Percentiles rank a stretch among this genome's conserved stretches.
Conservation (phyloP, 345 rosid genomes). For the Physaria fendleri region DNA sequence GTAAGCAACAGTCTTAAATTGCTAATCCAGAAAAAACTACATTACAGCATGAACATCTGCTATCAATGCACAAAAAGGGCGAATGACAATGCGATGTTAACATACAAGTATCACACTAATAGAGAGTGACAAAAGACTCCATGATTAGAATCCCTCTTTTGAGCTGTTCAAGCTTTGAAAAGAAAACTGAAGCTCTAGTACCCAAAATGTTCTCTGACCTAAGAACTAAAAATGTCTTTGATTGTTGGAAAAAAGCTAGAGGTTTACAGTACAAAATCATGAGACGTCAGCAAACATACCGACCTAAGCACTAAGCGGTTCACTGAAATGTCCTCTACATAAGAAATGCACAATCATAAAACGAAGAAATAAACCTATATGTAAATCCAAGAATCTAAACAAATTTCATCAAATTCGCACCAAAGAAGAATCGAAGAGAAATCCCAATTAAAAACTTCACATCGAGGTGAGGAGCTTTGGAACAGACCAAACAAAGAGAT, state of each 20-base stretch:
- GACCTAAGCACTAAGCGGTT: too few relatives aligned
- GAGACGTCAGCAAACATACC: conserved; percentile 3
- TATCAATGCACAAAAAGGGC: not conserved
- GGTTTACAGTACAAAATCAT: too few relatives aligned
- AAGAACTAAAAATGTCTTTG: not conserved
- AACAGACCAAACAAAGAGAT: too few relatives aligned
- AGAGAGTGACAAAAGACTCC: not conserved
- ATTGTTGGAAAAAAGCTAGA: not conserved
- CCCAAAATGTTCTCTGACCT: not conserved
- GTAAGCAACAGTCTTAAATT: not conserved
- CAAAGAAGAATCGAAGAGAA: conserved; percentile 1
- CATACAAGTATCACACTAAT: not conserved
- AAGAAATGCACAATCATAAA: too few relatives aligned
- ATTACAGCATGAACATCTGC: not conserved
- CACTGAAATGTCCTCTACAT: not conserved
- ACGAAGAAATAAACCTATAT: not conserved
- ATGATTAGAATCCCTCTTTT: not conserved
- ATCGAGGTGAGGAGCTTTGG: not conserved
- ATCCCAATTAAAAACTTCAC: not conserved
- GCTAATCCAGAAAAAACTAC: conserved; percentile 3
- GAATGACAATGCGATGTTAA: not conserved
- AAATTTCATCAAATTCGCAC: not conserved
- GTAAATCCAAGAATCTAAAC: not conserved
- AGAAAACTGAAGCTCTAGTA: not conserved
- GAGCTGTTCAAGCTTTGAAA: not conserved